Percentiles rank a stretch among this genome's conserved stretches.
Conservation (phyloP, 352 stramenopile species). For the Pythium aristosporum region DNA sequence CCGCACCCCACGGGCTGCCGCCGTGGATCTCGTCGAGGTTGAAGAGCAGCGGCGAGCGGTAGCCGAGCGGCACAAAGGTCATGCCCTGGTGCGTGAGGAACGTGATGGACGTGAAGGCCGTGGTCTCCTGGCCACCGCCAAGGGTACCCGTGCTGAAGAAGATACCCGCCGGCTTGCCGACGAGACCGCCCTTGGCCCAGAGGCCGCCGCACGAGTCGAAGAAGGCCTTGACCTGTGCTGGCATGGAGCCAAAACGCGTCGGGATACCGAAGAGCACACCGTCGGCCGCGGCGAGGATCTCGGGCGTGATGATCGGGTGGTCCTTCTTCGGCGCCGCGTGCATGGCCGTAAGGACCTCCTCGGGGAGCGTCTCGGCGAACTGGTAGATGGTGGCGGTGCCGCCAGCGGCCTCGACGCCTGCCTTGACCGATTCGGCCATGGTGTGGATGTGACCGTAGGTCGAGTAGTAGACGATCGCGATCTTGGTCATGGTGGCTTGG, state of each 20-base stretch:
- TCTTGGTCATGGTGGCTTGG: constrained; percentile 40
- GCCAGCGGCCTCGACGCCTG: constrained; percentile 58
- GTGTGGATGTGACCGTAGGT: constrained; percentile 73
- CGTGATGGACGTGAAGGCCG: constrained; percentile 72
- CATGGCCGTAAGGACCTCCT: constrained; percentile 72
- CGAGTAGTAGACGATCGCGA: constrained; percentile 76
- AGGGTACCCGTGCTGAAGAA: constrained; percentile 86
- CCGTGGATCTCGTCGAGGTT: no score
- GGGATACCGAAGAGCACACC: constrained; percentile 86
- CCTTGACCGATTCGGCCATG: constrained; percentile 59
- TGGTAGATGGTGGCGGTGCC: constrained; percentile 55
- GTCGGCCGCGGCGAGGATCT: constrained; percentile 57
- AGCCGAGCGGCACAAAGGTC: constrained; percentile 89
- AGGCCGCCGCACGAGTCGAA: constrained; percentile 83
- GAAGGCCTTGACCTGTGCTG: constrained; percentile 89
- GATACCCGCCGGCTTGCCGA: constrained; percentile 85
- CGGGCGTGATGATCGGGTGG: constrained; percentile 49
- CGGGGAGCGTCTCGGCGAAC: constrained; percentile 64
- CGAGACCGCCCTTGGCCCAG: constrained; percentile 80
- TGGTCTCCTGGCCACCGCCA: constrained; percentile 26
- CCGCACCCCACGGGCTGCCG: constrained; percentile 58
- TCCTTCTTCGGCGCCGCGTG: constrained; percentile 59
- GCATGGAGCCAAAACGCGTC: constrained; percentile 77
- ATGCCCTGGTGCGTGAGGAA: constrained; percentile 91
- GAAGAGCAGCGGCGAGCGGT: constrained; percentile 44